Evolutionary conservation across 2,329 filamentous ascomycete species (phyloP).

Genomic region (Periconia sp.): DNA sequence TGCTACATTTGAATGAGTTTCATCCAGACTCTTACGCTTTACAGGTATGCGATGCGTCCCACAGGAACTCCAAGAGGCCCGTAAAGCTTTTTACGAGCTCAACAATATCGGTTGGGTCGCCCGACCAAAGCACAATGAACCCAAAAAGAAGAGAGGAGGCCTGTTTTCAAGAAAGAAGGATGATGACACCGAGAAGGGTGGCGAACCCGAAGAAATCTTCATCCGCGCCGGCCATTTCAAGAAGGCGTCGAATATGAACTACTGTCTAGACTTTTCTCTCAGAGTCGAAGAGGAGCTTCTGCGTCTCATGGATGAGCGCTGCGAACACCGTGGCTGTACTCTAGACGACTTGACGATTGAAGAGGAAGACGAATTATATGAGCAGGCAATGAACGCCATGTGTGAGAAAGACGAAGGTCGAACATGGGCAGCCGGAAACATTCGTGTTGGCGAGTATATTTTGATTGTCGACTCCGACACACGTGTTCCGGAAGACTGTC

Average conservation of each 20-base stretch:
- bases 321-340: conserved; percentile 22
- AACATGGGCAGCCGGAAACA: conserved; percentile 84
- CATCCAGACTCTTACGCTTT: not conserved
- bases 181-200: conserved; percentile 9
- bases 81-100: conserved; percentile 55
- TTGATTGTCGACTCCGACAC: conserved; percentile 57
- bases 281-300: conserved; percentile 67
- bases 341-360: conserved; percentile 31
- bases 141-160: conserved; percentile 45
- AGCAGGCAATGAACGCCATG: conserved; percentile 58
- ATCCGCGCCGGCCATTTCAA: conserved; percentile 36
- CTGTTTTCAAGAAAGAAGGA: conserved; percentile 31
- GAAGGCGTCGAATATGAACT: conserved; percentile 74
- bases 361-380: conserved; percentile 32
- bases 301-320: conserved; percentile 28
- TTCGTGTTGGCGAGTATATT: conserved; percentile 82
- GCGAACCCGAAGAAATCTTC: conserved; percentile 55
- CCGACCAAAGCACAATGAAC: conserved; percentile 49
- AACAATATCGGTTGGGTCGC: conserved; percentile 56
- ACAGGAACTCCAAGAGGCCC: conserved; percentile 48
- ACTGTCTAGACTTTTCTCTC: conserved; percentile 66
- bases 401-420: conserved; percentile 70
- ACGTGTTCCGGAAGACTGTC: conserved; percentile 67
- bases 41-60: conserved; percentile 65
- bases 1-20: not conserved